These are phyloP conservation scores for Aspergillus aculeatinus DNA, from an alignment of 2,329 filamentous ascomycete genomes.

Conservation along the genomic window DNA sequence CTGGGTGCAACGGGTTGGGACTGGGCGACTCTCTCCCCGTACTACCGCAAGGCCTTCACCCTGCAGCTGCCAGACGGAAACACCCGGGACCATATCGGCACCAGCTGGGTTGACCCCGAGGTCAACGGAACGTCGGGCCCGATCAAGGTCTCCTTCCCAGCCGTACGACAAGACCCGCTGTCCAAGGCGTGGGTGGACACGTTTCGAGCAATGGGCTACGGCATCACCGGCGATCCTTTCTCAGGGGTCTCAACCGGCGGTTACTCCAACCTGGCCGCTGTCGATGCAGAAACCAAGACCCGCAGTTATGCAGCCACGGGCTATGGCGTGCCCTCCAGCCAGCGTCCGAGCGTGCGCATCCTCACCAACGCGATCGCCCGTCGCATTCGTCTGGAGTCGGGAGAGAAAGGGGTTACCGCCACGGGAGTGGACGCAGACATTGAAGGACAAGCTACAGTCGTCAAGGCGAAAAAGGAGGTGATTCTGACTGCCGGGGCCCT, in stretches of 20 bases:
- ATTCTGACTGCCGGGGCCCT: neutral
- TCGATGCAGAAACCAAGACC: constrained; percentile 15
- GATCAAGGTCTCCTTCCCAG: constrained; percentile 17
- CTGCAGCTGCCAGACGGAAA: too few species aligned
- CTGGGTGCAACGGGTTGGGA: constrained; percentile 26
- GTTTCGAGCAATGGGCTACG: constrained; percentile 12
- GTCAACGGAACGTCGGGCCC: constrained; percentile 4
- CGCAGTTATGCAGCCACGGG: neutral
- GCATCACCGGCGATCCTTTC: constrained; percentile 7
- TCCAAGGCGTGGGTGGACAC: constrained; percentile 19
- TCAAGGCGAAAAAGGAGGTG: constrained; percentile 1
- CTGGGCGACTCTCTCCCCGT: constrained; percentile 19
- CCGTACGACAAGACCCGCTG: constrained; percentile 8
- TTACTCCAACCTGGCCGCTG: constrained; percentile 14
- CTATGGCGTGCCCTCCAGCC: too few species aligned
- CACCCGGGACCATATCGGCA: too few species aligned
- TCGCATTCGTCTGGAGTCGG: neutral
- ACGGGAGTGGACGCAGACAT: neutral
- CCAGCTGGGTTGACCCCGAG: too few species aligned
- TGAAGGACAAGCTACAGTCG: neutral
- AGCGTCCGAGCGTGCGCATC: too few species aligned
- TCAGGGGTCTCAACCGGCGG: constrained; percentile 11
- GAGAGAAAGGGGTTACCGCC: neutral
- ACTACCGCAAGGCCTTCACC: constrained; percentile 8
- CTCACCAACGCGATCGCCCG: too few species aligned